Evolutionary conservation across 805 yeast genomes (phyloP).

Genomic region (Schwanniomyces pseudopolymorphus): DNA sequence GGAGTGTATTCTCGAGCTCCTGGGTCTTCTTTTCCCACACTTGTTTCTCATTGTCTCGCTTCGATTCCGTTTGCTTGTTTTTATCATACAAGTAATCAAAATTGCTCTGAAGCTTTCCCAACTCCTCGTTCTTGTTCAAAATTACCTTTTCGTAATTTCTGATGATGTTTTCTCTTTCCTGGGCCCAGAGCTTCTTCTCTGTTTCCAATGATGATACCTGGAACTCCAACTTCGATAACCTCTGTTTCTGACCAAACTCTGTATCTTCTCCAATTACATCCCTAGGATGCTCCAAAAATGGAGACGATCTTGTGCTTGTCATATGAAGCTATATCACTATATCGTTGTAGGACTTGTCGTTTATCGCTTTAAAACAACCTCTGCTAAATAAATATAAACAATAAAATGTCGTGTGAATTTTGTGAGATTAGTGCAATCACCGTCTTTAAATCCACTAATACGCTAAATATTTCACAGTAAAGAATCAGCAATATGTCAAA

Average conservation of each 20-base stretch:
- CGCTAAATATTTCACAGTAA: constrained; percentile 44
- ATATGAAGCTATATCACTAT: not conserved
- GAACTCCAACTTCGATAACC: constrained; percentile 28
- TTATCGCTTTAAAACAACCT: not conserved
- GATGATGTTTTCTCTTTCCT: constrained; percentile 22
- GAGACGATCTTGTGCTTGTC: constrained; percentile 19
- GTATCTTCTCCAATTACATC: constrained; percentile 11
- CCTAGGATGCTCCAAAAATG: constrained; percentile 26
- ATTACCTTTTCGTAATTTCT: constrained; percentile 27
- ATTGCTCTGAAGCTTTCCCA: constrained; percentile 31
- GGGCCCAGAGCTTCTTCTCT: constrained; percentile 32
- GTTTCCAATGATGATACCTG: constrained; percentile 31
- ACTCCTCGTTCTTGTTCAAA: constrained; percentile 30
- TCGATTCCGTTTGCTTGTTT: constrained; percentile 30
- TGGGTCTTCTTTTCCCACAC: constrained; percentile 16
- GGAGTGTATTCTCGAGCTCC: not conserved
- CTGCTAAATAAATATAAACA: not conserved
- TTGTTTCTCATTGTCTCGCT: constrained; percentile 29
- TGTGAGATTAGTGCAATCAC: constrained; percentile 19
- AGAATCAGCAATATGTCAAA: constrained; percentile 37
- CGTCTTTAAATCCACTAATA: constrained; percentile 53
- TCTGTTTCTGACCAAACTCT: constrained; percentile 14
- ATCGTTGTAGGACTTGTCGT: not conserved
- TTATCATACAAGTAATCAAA: constrained; percentile 37
- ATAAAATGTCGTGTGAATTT: constrained; percentile 1